Evolutionary conservation across 139 green algal genomes (phyloP), one percentile per base, ranked within the genome.

Genomic region (Coccomyxa sp.): DNA sequence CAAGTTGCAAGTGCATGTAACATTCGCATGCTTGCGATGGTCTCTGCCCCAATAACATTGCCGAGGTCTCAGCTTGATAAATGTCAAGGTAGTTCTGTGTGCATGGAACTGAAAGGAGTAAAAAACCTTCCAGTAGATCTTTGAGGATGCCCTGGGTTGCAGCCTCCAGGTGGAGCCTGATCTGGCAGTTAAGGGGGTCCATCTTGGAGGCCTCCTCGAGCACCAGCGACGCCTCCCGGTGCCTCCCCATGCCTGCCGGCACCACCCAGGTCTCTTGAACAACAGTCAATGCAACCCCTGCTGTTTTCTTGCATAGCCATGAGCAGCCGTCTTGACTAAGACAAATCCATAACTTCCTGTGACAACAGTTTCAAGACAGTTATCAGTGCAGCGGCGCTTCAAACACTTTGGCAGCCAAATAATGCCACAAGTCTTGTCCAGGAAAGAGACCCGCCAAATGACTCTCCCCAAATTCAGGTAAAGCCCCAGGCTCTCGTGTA

Each of bases 81-180:
- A 45, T 27, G 10, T 27, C 71, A 78, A 78, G 1, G 9, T 78
- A 3, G 10, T 23, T 23, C 9, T 74, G 21, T 23, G 21, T 74
- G 66, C 66, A 74, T 10, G 9, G 66, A 23, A 74, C 4, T 1
- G 31, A 38, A 77, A 12, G 27, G 23, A 77, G 76, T 13, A 60
- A 27, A 13, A 60, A 77, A 83, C 83, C 84, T 58, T 88, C 79
- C 38, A 94, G 82, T 38, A 94, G 81, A 76, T 95, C 94, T 31
- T 85, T 79, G 31, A 95, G 79, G 0, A 92, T 66, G 21, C 79
- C 86, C 76, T 90, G 80, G n/a, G 87, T 85, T 14, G 91, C 90
- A 4, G 86, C 81, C 66, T 94, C 82, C 45, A 93, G 85, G 17
- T 83, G 88, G 38, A 58, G 68, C 79, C 91, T 92, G 60, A 95